phyloP scores from a whole-genome alignment of 2,329 filamentous ascomycete genomes.

The Cytospora paraplurivora region DNA sequence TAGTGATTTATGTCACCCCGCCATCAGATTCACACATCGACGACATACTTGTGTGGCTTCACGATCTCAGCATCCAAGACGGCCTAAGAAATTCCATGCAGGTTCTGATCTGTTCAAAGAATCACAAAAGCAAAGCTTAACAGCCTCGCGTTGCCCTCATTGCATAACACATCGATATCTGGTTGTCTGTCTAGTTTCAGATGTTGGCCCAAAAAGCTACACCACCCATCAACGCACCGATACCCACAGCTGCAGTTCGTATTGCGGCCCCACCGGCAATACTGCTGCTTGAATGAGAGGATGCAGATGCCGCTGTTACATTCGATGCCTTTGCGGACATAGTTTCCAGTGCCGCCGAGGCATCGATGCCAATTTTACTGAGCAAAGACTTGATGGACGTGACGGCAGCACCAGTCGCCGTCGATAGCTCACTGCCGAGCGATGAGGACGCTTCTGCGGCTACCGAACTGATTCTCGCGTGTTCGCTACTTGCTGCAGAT shows the following conservation, averaged over 20 bases:
- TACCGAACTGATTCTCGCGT: neutral
- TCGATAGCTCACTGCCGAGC: conserved; percentile 1
- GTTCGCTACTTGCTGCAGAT: neutral
- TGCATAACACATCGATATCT: neutral
- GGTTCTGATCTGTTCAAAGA: neutral
- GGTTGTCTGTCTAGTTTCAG: neutral
- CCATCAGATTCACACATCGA: too few relatives aligned
- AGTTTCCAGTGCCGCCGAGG: conserved; percentile 7
- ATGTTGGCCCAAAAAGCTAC: conserved; percentile 7
- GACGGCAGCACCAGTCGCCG: conserved; percentile 2
- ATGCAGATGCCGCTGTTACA: neutral
- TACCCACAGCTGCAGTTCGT: conserved; percentile 11
- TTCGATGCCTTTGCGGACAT: neutral
- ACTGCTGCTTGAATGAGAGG: neutral
- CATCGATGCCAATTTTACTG: neutral
- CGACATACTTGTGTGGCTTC: too few relatives aligned
- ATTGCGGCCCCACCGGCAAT: neutral
- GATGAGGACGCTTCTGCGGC: conserved; percentile 2
- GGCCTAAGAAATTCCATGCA: too few relatives aligned
- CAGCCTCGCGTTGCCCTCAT: neutral
- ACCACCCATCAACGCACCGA: conserved; percentile 15
- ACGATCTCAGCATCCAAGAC: too few relatives aligned
- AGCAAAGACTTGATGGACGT: neutral
- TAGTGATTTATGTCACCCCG: too few relatives aligned
- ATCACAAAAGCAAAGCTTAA: neutral